Percentiles rank a stretch among this genome's conserved stretches.
Evolutionary conservation across 768 basidiomycete genomes (phyloP).

Genomic region (Collybia mongolica): DNA sequence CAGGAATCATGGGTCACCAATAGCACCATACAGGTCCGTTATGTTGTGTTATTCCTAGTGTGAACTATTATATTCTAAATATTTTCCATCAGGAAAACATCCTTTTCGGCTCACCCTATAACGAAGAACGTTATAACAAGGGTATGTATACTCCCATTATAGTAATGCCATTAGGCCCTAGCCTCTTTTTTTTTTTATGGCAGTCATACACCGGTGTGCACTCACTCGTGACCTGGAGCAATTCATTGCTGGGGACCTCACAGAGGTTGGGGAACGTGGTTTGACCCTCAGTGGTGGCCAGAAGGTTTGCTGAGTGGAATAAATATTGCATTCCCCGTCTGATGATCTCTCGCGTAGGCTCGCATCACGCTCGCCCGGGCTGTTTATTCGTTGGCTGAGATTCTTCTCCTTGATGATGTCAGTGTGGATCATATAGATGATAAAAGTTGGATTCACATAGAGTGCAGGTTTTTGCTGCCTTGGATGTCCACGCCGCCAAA

Average conservation of each 20-base stretch:
- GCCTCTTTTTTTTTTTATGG: too few species aligned
- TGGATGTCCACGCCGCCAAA: slow-evolving; percentile 69
- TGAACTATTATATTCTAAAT: background rate
- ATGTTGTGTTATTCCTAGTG: background rate
- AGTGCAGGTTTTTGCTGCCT: slow-evolving; percentile 1
- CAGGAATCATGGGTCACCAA: slow-evolving; percentile 89
- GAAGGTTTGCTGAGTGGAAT: slow-evolving; percentile 20
- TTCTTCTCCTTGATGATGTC: slow-evolving; percentile 73
- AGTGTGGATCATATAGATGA: slow-evolving; percentile 55
- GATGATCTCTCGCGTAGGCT: slow-evolving; percentile 19
- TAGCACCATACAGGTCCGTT: slow-evolving; percentile 60
- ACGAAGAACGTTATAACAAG: slow-evolving; percentile 75
- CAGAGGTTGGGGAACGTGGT: slow-evolving; percentile 74
- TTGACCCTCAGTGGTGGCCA: slow-evolving; percentile 56
- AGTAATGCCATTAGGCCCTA: too few species aligned
- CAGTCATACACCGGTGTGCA: slow-evolving; percentile 68
- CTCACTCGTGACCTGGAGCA: slow-evolving; percentile 70
- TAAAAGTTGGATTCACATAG: slow-evolving; percentile 3
- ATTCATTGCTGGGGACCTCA: slow-evolving; percentile 64
- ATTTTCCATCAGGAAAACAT: slow-evolving; percentile 61
- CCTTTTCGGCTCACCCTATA: slow-evolving; percentile 73
- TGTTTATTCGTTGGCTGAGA: slow-evolving; percentile 49
- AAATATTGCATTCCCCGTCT: too few species aligned
- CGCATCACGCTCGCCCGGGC: slow-evolving; percentile 45
- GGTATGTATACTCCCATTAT: too few species aligned